Conservation (phyloP, 495 filamentous ascomycete genomes). For the Durotheca rogersii region DNA sequence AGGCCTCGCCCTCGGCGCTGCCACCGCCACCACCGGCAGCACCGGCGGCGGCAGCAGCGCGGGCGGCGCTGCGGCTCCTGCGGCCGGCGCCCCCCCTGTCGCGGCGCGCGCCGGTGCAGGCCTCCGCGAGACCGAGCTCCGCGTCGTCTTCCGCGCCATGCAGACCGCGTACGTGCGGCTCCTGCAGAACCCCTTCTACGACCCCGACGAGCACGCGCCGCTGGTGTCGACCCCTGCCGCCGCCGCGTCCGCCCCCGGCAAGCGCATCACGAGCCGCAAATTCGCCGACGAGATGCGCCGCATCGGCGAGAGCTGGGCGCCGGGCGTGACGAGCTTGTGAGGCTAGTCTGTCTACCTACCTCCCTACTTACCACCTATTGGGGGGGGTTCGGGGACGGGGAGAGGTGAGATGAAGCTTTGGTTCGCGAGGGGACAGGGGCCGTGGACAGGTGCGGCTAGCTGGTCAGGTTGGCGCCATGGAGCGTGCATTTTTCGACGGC, state of each 20-base stretch:
- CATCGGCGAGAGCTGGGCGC: constrained; percentile 73
- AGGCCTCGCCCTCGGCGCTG: not conserved
- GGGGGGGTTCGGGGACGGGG: not conserved
- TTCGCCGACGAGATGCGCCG: constrained; percentile 81
- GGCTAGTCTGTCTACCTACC: no score
- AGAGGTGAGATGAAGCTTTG: not conserved
- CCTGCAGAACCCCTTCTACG: constrained; percentile 93
- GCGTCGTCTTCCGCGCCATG: constrained; percentile 80
- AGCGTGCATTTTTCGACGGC: constrained; percentile 12
- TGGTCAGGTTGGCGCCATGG: not conserved
- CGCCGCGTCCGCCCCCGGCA: constrained; percentile 49
- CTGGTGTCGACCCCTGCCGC: constrained; percentile 43
- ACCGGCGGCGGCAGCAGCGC: no score
- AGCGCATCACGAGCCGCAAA: constrained; percentile 72
- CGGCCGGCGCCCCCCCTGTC: not conserved
- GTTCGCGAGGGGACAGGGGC: not conserved
- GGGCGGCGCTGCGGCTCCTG: not conserved
- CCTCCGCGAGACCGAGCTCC: constrained; percentile 72
- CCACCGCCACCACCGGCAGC: no score
- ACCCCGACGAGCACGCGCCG: constrained; percentile 74
- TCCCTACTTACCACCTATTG: no score
- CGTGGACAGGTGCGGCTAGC: no score
- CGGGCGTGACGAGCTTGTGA: constrained; percentile 51
- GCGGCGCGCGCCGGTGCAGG: constrained; percentile 21
- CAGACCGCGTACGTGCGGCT: constrained; percentile 88